Percentiles rank a stretch among this genome's conserved stretches.
These are phyloP conservation scores for Psilocybe cyanescens DNA, from an alignment of 768 basidiomycete species.

Conservation along the genomic window DNA sequence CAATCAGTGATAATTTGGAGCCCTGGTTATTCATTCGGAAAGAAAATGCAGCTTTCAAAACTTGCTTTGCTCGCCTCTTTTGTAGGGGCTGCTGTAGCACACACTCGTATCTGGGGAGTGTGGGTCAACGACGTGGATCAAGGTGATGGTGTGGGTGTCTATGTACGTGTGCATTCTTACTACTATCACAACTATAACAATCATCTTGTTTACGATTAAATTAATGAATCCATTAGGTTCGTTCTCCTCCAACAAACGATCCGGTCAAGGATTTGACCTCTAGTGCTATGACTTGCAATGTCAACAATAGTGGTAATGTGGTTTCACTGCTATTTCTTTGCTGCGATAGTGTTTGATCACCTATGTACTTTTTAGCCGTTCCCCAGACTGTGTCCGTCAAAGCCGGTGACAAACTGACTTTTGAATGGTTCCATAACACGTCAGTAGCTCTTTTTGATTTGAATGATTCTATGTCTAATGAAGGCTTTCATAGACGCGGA, in stretches of 20 bases:
- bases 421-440: conserved; percentile 39
- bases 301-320: conserved; percentile 30
- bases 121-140: conserved; percentile 42
- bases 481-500: conserved; percentile 28
- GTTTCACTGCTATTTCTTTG: neutral
- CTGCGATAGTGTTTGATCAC: neutral
- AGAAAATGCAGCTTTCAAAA: conserved; percentile 26
- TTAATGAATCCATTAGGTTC: conserved; percentile 26
- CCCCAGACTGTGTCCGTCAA: conserved; percentile 31
- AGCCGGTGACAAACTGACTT: conserved; percentile 36
- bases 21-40: neutral
- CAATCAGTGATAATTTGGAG: too few relatives aligned
- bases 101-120: conserved; percentile 37
- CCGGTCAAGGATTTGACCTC: conserved; percentile 39
- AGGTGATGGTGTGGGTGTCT: conserved; percentile 34
- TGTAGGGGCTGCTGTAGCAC: conserved; percentile 27
- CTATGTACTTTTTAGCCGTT: conserved; percentile 24
- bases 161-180: conserved; percentile 22
- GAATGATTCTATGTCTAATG: neutral
- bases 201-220: too few relatives aligned
- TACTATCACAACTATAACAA: neutral
- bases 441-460: conserved; percentile 9
- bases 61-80: conserved; percentile 26
- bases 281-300: conserved; percentile 34
- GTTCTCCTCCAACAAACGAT: conserved; percentile 38